Evolutionary conservation across 331 rosid genomes (phyloP), one percentile per base, ranked within the genome.

Genomic region (Quercus lobata): DNA sequence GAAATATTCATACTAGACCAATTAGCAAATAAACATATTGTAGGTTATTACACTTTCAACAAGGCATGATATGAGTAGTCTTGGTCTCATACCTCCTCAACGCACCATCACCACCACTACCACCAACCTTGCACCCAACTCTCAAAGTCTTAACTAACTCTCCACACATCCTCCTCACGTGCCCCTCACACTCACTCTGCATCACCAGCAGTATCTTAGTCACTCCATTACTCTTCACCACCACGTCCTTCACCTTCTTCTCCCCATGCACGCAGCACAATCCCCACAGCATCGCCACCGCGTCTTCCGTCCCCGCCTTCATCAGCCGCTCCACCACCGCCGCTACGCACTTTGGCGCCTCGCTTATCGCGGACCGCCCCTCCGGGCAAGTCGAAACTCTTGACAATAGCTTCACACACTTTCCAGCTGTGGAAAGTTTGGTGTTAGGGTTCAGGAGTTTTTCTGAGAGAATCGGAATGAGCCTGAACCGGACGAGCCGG

Each of bases 61-160:
- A 86, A 7, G 90, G 89, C 83, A 77, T 85, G 72, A 87, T 83
- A 75, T 89, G 93, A 72, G 84, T 79, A n/a, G 88, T 83, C 80
- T 81, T 81, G 70, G 85, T 83, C 49, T 87, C 89, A 62, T 85
- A 87, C 74, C 80, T 78, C 49, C 76, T 69, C 34, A 78, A 21
- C 46, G 46, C 18, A 77, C 84, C 74, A 55, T 61, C 56, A 37
- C 46, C 46, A 7, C 78, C 82, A 57, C 41, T 41, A 7, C 78
- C 84, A 54, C 65, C 79, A 6, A 27, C 24, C 17, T 71, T 68
- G 5, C 41, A 77, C 11, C 68, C 81, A 5, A 30, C 32, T 71
- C 82, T 85, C 83, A 89, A 62, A 77, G 78, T 87, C 86, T 84
- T 85, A 10, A 89, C 79, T 81, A 89, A 83, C 73, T 87, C 88